Evolutionary conservation across 192 early-diverging fungal genomes (phyloP).

Genomic region (Diversispora epigaea): DNA sequence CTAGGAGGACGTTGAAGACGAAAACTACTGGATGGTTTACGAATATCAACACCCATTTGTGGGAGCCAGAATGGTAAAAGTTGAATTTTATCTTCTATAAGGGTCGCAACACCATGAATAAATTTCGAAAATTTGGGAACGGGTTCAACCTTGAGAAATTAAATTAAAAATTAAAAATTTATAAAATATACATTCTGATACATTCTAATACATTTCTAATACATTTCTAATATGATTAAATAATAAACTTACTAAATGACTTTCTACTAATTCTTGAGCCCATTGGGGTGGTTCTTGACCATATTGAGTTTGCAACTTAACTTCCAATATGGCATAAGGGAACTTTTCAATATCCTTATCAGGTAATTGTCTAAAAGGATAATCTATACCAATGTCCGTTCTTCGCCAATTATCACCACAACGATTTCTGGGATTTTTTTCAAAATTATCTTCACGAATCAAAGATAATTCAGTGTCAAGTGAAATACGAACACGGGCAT

Average conservation of each 20-base stretch:
- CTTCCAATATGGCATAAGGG: slow-evolving; percentile 96
- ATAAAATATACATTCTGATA: neutral
- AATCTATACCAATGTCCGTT: slow-evolving; percentile 86
- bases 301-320: slow-evolving; percentile 93
- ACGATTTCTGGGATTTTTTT: slow-evolving; percentile 56
- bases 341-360: slow-evolving; percentile 85
- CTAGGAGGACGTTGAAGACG: slow-evolving; percentile 49
- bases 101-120: slow-evolving; percentile 88
- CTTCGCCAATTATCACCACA: slow-evolving; percentile 93
- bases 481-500: slow-evolving; percentile 95
- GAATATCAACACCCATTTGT: slow-evolving; percentile 93
- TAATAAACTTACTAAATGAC: slow-evolving; percentile 60
- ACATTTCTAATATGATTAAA: neutral
- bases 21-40: slow-evolving; percentile 66
- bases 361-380: slow-evolving; percentile 86
- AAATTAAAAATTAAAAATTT: neutral
- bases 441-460: slow-evolving; percentile 93
- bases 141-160: slow-evolving; percentile 61
- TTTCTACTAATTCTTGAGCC: slow-evolving; percentile 88
- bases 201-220: neutral
- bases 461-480: slow-evolving; percentile 97
- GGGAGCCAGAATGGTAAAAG: slow-evolving; percentile 94
- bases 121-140: slow-evolving; percentile 99
- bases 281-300: slow-evolving; percentile 91
- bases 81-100: slow-evolving; percentile 72